A percentile compares a stretch with the other conserved stretches of the same genome.
phyloP scores from a whole-genome alignment of 140 eudicot species.

The Artemisia princeps region DNA sequence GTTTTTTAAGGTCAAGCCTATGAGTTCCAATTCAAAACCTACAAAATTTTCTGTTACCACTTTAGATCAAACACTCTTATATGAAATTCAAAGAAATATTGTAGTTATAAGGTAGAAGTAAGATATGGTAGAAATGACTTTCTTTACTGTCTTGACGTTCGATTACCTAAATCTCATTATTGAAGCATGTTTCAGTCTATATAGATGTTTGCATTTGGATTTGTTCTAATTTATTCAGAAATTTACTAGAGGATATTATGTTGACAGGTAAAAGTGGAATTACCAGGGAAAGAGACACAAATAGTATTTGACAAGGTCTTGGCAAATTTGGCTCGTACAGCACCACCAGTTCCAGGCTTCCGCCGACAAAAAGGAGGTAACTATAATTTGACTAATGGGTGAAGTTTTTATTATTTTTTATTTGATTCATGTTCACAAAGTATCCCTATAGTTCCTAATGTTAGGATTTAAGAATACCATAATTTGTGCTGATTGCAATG shows the following conservation, averaged over 20 bases:
- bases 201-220: constrained; percentile 12
- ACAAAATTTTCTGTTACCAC: background rate
- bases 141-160: too few species aligned
- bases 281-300: constrained; percentile 74
- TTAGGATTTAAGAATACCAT: too few species aligned
- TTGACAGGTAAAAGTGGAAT: constrained; percentile 72
- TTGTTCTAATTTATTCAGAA: constrained; percentile 11
- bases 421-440: too few species aligned
- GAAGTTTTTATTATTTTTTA: background rate
- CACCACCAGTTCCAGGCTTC: constrained; percentile 95
- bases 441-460: too few species aligned
- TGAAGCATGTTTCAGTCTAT: background rate
- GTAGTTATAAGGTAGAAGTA: too few species aligned
- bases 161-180: too few species aligned
- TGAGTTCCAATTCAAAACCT: background rate
- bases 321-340: constrained; percentile 74
- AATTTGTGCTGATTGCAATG: too few species aligned
- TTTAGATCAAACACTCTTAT: background rate
- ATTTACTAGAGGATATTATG: constrained; percentile 19
- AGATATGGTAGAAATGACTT: too few species aligned
- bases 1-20: constrained; percentile 8
- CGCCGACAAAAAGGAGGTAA: constrained; percentile 94
- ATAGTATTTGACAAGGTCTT: constrained; percentile 67
- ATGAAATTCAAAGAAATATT: too few species aligned
- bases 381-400: constrained; percentile 6